Evolutionary conservation across 371 early-diverging fungal genomes (phyloP), one percentile per base, ranked within the genome.

Genomic region (Parasitella parasitica): DNA sequence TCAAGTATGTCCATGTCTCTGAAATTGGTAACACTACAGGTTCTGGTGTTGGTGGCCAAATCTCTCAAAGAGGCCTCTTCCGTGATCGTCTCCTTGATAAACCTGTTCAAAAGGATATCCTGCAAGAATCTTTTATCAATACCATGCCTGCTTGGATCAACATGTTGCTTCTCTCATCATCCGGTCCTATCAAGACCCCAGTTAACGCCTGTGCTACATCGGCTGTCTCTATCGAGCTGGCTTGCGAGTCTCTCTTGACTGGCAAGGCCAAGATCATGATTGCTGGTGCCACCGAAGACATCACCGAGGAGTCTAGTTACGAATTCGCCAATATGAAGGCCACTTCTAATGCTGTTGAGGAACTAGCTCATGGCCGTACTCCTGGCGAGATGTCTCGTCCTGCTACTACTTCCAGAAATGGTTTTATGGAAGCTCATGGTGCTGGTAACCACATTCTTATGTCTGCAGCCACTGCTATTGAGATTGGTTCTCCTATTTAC

Each of bases 321-420:
- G 98, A 97, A 83, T 97, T 97, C 79, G 95, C 94, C 66, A 93
- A 95, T 85, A 97, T 97, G 96, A 94, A 95, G 86, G 98, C 96
- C 34, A 96, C 97, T 24, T 88, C 90, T 61, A 93, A 87, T 71
- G 78, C 96, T 32, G 82, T 85, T 22, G 92, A 90, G 34, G 98
- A 97, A 79, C 73, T 91, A 30, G 93, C 87, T 13, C 83, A 83
- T 32, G 98, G 98, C 26, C 91, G 98, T 67, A 86, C 86, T 30
- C 96, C 97, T 26, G 64, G 74, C 28, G 97, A 96, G 64, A 96
- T 95, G 93, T 95, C 92, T 64, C 90, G 97, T 36, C 97, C 97
- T 49, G 84, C 91, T 13, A 90, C 97, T 20, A 86, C 90, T n/a
- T 89, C 96, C n/a, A 86, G 97, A 52, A 83, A 85, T 61, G 98